phyloP scores from a whole-genome alignment of 306 rosid genomes.

The Cucurbita maxima region DNA sequence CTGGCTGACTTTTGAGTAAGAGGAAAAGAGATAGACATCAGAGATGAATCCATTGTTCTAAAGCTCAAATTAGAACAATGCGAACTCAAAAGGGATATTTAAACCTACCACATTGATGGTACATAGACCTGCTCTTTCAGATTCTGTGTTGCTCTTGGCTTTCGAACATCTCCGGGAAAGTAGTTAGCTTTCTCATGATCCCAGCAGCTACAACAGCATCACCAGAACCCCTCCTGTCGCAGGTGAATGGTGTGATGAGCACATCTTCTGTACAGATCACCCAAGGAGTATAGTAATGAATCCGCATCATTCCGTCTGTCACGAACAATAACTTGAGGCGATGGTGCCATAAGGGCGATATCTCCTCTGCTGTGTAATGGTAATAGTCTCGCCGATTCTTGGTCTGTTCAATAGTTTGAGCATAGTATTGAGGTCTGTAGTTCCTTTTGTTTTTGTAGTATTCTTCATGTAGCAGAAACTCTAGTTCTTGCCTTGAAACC shows the following conservation, averaged over 20 bases:
- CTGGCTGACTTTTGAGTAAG: not conserved
- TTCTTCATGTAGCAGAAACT: constrained; percentile 81
- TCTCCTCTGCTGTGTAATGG: constrained; percentile 66
- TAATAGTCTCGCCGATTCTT: constrained; percentile 55
- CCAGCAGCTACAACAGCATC: constrained; percentile 95
- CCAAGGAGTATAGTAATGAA: constrained; percentile 72
- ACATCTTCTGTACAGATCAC: constrained; percentile 91
- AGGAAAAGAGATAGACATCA: not conserved
- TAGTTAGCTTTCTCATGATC: constrained; percentile 68
- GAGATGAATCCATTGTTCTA: not conserved
- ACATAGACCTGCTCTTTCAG: constrained; percentile 93
- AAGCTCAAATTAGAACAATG: not conserved
- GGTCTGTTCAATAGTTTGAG: constrained; percentile 55
- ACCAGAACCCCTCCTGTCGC: constrained; percentile 94
- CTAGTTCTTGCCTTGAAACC: constrained; percentile 70
- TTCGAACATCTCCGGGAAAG: constrained; percentile 66
- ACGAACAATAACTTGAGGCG: constrained; percentile 52
- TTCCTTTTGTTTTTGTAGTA: constrained; percentile 51
- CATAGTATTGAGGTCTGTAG: constrained; percentile 65
- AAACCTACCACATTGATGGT: constrained; percentile 79
- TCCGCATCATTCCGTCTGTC: constrained; percentile 68
- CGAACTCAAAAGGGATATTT: not conserved
- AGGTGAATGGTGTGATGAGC: constrained; percentile 81
- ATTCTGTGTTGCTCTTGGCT: constrained; percentile 86
- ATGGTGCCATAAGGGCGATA: constrained; percentile 71